These are phyloP conservation scores for Stentor coeruleus DNA, from an alignment of 73 alveolate species.

Conservation along the genomic window DNA sequence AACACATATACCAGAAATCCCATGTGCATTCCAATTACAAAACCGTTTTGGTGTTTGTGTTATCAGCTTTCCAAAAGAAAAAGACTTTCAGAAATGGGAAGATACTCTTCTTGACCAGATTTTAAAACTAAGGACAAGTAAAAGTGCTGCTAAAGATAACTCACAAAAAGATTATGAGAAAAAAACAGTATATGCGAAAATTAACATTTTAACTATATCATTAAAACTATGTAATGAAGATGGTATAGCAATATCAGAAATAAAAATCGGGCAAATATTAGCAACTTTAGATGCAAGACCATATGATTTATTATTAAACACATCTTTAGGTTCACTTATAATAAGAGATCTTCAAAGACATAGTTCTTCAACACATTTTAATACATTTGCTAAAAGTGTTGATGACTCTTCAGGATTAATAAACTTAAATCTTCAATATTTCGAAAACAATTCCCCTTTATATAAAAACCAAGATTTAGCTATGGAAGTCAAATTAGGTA, in stretches of 20 bases:
- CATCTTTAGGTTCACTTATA: not conserved
- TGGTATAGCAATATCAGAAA: not conserved
- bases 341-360: conserved; percentile 10
- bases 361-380: conserved; percentile 6
- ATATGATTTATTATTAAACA: not conserved
- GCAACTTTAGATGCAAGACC: not conserved
- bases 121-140: not conserved
- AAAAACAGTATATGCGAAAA: not conserved
- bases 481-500: not conserved
- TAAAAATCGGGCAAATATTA: not conserved
- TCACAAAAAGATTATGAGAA: not conserved
- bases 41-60: conserved; percentile 18
- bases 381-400: not conserved
- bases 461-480: not conserved
- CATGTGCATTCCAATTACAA: not conserved
- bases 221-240: conserved; percentile 15
- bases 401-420: conserved; percentile 5
- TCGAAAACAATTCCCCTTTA: not conserved
- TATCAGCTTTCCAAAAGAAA: not conserved
- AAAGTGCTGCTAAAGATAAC: not conserved
- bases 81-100: not conserved
- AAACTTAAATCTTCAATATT: not conserved
- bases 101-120: not conserved
- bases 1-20: not conserved
- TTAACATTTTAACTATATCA: not conserved